phyloP scores from a whole-genome alignment of 257 asterid genomes.

The Ilex aquifolium region DNA sequence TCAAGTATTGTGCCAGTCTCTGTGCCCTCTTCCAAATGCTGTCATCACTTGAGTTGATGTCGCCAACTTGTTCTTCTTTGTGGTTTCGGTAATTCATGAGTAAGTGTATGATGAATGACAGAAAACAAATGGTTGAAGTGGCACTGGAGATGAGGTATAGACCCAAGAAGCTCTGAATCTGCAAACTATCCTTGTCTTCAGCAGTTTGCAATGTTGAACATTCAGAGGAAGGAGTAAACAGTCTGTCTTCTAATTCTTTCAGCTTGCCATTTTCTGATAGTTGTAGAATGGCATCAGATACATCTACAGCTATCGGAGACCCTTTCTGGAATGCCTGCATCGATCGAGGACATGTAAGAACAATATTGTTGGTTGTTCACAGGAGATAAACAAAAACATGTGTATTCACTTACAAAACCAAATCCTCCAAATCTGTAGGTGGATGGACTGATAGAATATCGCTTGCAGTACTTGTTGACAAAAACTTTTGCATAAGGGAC shows the following conservation, averaged over 20 bases:
- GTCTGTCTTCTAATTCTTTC: background rate
- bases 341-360: background rate
- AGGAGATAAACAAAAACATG: too few relatives aligned
- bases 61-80: too few relatives aligned
- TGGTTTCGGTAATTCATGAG: too few relatives aligned
- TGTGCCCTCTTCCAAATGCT: too few relatives aligned
- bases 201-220: background rate
- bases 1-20: too few relatives aligned
- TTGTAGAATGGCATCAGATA: background rate
- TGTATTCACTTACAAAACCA: background rate
- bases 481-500: background rate
- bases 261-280: background rate
- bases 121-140: background rate
- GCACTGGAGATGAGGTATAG: background rate
- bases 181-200: background rate
- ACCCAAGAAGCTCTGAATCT: background rate
- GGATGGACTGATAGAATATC: background rate
- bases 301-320: background rate
- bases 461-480: background rate
- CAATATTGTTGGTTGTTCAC: background rate
- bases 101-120: too few relatives aligned
- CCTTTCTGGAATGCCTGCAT: background rate
- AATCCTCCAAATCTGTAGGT: background rate
- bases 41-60: too few relatives aligned
- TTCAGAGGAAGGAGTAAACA: background rate